These are phyloP conservation scores for Aspergillus coremiiformis DNA, from an alignment of 495 filamentous ascomycete species.

Conservation along the genomic window DNA sequence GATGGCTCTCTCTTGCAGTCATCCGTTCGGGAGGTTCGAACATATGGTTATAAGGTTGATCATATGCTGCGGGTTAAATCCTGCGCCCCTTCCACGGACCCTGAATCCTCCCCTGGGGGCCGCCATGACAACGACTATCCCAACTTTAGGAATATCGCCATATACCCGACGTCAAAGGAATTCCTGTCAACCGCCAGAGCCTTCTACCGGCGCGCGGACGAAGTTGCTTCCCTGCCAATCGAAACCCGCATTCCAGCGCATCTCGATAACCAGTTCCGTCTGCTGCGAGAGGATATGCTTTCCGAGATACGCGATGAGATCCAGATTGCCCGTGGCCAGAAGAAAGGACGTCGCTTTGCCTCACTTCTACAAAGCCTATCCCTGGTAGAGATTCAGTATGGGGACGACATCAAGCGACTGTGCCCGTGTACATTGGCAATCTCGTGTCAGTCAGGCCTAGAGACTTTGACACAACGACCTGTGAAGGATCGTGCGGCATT, in stretches of 20 bases:
- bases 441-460: conserved; percentile 37
- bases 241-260: conserved; percentile 43
- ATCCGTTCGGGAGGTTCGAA: conserved; percentile 25
- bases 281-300: conserved; percentile 70
- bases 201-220: conserved; percentile 48
- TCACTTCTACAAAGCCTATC: conserved; percentile 22
- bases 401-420: conserved; percentile 16
- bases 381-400: conserved; percentile 25
- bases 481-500: conserved; percentile 34
- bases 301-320: conserved; percentile 56
- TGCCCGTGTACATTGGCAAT: conserved; percentile 41
- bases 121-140: conserved; percentile 72
- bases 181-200: conserved; percentile 49
- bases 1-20: conserved; percentile 24
- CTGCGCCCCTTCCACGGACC: neutral
- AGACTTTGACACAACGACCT: conserved; percentile 26
- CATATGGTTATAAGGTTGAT: conserved; percentile 38
- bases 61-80: conserved; percentile 27
- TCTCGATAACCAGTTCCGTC: conserved; percentile 72
- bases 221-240: conserved; percentile 17
- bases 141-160: conserved; percentile 54
- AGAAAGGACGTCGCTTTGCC: conserved; percentile 31
- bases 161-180: conserved; percentile 64
- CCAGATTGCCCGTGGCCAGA: conserved; percentile 35
- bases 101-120: conserved; percentile 47